phyloP scores from a whole-genome alignment of 805 yeast species.

The Teunomyces funiuensis region DNA sequence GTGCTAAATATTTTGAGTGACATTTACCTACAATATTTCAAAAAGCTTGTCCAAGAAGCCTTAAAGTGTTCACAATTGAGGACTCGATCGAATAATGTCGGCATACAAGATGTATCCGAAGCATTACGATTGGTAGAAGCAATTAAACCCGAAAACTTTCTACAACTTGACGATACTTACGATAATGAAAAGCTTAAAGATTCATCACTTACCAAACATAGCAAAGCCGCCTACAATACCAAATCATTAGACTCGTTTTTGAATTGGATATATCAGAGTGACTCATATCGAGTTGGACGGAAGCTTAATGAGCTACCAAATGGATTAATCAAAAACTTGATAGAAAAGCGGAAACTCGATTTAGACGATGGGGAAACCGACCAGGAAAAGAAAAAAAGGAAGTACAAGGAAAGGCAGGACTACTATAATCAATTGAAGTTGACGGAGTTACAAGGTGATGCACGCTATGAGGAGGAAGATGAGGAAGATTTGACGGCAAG shows the following conservation, averaged over 20 bases:
- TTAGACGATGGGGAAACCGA: slow-evolving; percentile 33
- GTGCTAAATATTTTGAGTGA: slow-evolving; percentile 79
- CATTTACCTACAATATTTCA: slow-evolving; percentile 63
- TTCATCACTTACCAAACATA: slow-evolving; percentile 12
- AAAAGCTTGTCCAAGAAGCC: slow-evolving; percentile 52
- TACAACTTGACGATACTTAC: slow-evolving; percentile 46
- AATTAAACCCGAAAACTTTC: slow-evolving; percentile 53
- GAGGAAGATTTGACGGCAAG: slow-evolving; percentile 22
- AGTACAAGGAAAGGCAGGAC: slow-evolving; percentile 39
- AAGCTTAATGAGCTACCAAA: slow-evolving; percentile 32
- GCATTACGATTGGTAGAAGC: slow-evolving; percentile 66
- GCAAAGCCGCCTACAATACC: slow-evolving; percentile 29
- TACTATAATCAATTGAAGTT: slow-evolving; percentile 38
- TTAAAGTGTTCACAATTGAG: slow-evolving; percentile 46
- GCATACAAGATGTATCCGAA: slow-evolving; percentile 66
- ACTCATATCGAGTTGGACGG: slow-evolving; percentile 20
- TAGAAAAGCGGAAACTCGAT: slow-evolving; percentile 40
- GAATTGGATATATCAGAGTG: slow-evolving; percentile 36
- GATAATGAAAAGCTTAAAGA: slow-evolving; percentile 15
- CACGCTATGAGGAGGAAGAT: slow-evolving; percentile 18
- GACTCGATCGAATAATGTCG: slow-evolving; percentile 40
- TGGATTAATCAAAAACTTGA: slow-evolving; percentile 29
- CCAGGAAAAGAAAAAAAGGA: slow-evolving; percentile 34
- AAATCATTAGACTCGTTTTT: slow-evolving; percentile 36
- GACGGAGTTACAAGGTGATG: slow-evolving; percentile 17